These are phyloP conservation scores for Blastobotrys ciferrii DNA, from an alignment of 1,139 yeast genomes.

Conservation along the genomic window DNA sequence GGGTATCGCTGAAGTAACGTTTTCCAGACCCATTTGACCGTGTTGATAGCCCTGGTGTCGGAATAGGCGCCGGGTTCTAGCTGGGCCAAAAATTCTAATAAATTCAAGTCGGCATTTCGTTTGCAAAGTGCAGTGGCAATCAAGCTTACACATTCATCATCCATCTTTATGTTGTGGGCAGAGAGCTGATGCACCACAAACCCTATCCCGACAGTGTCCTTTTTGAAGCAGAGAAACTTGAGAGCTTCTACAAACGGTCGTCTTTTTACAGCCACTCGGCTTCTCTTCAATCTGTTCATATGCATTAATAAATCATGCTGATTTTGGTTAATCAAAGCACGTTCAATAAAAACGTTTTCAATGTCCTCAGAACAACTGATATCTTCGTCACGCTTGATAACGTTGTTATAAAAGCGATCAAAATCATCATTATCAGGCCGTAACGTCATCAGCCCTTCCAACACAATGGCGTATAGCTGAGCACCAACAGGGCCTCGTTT, in stretches of 20 bases:
- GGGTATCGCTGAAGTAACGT: constrained; percentile 3
- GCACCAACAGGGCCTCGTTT: constrained; percentile 12
- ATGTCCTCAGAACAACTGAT: constrained; percentile 16
- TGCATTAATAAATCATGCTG: constrained; percentile 15
- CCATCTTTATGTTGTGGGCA: background rate
- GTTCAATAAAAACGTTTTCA: constrained; percentile 19
- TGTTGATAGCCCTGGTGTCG: background rate
- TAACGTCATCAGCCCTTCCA: constrained; percentile 20
- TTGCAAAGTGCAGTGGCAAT: constrained; percentile 11
- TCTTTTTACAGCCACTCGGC: constrained; percentile 1
- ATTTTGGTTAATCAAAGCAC: constrained; percentile 18
- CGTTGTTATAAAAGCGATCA: constrained; percentile 13
- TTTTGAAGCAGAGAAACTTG: constrained; percentile 13
- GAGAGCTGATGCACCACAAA: constrained; percentile 9
- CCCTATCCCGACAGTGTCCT: constrained; percentile 14
- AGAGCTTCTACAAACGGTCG: constrained; percentile 12
- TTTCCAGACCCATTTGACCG: background rate
- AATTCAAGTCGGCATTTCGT: background rate
- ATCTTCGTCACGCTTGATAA: constrained; percentile 12
- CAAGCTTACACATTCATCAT: background rate
- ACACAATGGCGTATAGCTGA: constrained; percentile 14
- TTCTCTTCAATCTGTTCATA: constrained; percentile 11
- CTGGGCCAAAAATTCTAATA: background rate
- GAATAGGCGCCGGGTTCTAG: background rate
- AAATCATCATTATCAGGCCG: constrained; percentile 14